These are phyloP conservation scores for Euphorbia lathyris DNA, from an alignment of 345 rosid genomes.

Conservation along the genomic window DNA sequence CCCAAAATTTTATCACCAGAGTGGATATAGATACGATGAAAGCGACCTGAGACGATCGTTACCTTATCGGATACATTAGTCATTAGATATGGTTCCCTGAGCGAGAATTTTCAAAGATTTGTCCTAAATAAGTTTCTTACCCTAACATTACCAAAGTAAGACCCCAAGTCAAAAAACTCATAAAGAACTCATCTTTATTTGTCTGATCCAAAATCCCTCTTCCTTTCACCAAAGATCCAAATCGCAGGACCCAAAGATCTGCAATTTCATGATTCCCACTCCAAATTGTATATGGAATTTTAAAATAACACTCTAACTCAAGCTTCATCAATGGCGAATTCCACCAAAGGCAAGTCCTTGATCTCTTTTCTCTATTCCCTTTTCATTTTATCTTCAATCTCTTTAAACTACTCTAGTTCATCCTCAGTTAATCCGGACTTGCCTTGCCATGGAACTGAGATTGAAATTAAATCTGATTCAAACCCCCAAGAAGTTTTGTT, in stretches of 20 bases:
- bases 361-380: slow-evolving; percentile 36
- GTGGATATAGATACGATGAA: not conserved
- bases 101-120: not conserved
- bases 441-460: slow-evolving; percentile 18
- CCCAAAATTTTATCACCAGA: not conserved
- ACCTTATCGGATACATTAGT: not conserved
- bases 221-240: slow-evolving; percentile 39
- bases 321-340: slow-evolving; percentile 44
- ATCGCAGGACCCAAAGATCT: slow-evolving; percentile 15
- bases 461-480: slow-evolving; percentile 21
- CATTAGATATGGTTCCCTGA: not conserved
- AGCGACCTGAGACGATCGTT: not conserved
- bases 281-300: slow-evolving; percentile 20
- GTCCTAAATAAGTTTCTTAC: not conserved
- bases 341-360: slow-evolving; percentile 51
- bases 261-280: not conserved
- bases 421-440: slow-evolving; percentile 27
- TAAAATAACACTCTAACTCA: slow-evolving; percentile 29
- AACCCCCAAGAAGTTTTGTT: slow-evolving; percentile 40
- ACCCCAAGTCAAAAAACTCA: slow-evolving; percentile 11
- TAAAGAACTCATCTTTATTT: not conserved
- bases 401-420: slow-evolving; percentile 24
- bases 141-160: slow-evolving; percentile 5
- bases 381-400: slow-evolving; percentile 35
- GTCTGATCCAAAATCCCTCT: slow-evolving; percentile 13